Base-by-base conservation (phyloP, 179 eudicot species). In the Silene vulgaris region DNA sequence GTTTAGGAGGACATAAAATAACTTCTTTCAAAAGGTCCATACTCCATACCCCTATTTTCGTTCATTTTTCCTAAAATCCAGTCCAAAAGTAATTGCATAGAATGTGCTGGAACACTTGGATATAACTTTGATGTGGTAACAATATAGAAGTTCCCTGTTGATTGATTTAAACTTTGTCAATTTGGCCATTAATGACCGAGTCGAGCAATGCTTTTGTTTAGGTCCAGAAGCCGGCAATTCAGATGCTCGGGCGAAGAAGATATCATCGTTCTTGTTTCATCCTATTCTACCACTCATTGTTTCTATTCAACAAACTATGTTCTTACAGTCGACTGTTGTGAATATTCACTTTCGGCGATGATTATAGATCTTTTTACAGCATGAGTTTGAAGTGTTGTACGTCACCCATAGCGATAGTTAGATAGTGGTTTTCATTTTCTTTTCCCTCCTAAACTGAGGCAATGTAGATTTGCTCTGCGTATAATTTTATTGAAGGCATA, bases 331-430 rank as follows among this genome's bases (percentile, higher is more conserved):
- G 28, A 82, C 97, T 30, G 90, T 89, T 72, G 95, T 95, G 78
- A 95, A 95, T 90, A 92, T 95, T 77, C 99, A 95, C 84, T 90
- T 92, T 82, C 94, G 98, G 68, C 82, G 91, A 86, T 93, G 74
- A 81, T 64, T 70, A 37, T 13, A 63, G 28, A 69, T 40, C 69
- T 13, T 23, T 20, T 64, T 48, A 21, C 17, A 5, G 13, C 28
- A 48, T 37, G 13, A 17, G 37, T 12, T 70, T 14, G 1, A 37
- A 19, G n/a, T 20, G 30, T 71, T 50, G 4, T 3, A 16, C 43
- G 12, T 4, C 37, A 52, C 12, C 60, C 60, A 7, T 54, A 71
- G 61, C 3, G 43, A 14, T 26, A 70, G 60, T 16, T 35, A 2
- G 28, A n/a, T 52, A 28, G 74, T n/a, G n/a, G 35, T 20, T 23